A percentile compares a stretch with the other conserved stretches of the same genome.
Evolutionary conservation across 2,329 filamentous ascomycete genomes (phyloP).

Genomic region (Calonectria henricotiae): DNA sequence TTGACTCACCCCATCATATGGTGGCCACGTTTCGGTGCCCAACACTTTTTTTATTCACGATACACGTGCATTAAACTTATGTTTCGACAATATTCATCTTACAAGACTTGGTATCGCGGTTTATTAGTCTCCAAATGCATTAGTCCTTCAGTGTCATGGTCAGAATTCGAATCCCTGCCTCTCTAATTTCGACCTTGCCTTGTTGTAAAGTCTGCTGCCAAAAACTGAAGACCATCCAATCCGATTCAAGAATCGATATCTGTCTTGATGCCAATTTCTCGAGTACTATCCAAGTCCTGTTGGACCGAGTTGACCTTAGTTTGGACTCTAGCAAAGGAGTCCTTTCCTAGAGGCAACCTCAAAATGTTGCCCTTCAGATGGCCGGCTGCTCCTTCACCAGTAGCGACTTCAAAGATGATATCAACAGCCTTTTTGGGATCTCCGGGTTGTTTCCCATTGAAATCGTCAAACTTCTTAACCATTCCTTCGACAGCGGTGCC

Average conservation of each 20-base stretch:
- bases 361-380: conserved; percentile 53
- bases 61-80: too few relatives aligned
- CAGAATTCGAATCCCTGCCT: too few relatives aligned
- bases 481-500: conserved; percentile 50
- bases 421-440: conserved; percentile 60
- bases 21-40: too few relatives aligned
- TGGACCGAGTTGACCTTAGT: conserved; percentile 46
- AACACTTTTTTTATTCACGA: too few relatives aligned
- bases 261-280: conserved; percentile 38
- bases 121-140: too few relatives aligned
- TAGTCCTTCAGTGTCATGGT: too few relatives aligned
- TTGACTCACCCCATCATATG: too few relatives aligned
- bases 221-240: too few relatives aligned
- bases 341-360: conserved; percentile 57
- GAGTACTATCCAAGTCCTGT: conserved; percentile 39
- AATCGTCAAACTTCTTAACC: conserved; percentile 48
- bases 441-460: conserved; percentile 58
- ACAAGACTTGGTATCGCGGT: too few relatives aligned
- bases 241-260: conserved; percentile 18
- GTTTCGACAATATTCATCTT: too few relatives aligned
- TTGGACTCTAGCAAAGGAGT: conserved; percentile 53
- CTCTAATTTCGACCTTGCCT: too few relatives aligned
- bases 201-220: too few relatives aligned
- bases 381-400: conserved; percentile 51
- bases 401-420: conserved; percentile 59